Evolutionary conservation across 139 green algal genomes (phyloP), one percentile per base, ranked within the genome.

Genomic region (Diplosphaera chodatii): DNA sequence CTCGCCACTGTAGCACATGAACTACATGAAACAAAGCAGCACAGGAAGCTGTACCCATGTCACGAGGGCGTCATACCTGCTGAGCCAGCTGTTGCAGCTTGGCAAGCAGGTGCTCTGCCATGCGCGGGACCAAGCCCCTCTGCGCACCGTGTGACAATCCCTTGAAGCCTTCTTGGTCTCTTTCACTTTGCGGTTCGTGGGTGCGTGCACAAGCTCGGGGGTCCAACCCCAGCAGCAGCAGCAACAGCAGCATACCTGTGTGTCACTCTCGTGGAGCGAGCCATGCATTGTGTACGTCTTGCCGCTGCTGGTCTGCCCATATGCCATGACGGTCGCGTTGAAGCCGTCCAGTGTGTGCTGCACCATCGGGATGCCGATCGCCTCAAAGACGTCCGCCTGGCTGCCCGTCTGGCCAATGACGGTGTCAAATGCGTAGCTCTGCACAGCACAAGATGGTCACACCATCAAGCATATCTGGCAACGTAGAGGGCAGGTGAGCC

Each of bases 271-370:
- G 25, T 84, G 56, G 1, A 84, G 86, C 68, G 82, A 86, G 56
- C 68, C 71, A 27, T 59, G 41, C 79, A 84, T 84, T 0, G 80
- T 86, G 63, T 74, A 76, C 4, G 80, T 86, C 74, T 86, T 85
- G 55, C 80, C 77, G 56, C 68, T 78, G 33, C 80, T 78, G 28
- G 82, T 87, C 62, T 85, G 82, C 27, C 83, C 83, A 68, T 88
- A 88, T 8, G 83, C 83, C 23, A 88, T 30, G 10, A 83, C 74
- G 0, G 82, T 87, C 20, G 76, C 73, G 62, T 85, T 82, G 67
- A 73, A 85, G 28, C 77, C 88, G 13, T 65, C 27, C 3, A 65
- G 5, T 4, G 21, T 33, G 59, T 32, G 27, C 5, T 65, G 27
- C 59, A 65, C 59, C 59, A 65, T 59, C 13, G 48, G 48, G 25